Evolutionary conservation across 495 filamentous ascomycete genomes (phyloP), one percentile per base, ranked within the genome.

Genomic region (Penicillium egyptiacum): DNA sequence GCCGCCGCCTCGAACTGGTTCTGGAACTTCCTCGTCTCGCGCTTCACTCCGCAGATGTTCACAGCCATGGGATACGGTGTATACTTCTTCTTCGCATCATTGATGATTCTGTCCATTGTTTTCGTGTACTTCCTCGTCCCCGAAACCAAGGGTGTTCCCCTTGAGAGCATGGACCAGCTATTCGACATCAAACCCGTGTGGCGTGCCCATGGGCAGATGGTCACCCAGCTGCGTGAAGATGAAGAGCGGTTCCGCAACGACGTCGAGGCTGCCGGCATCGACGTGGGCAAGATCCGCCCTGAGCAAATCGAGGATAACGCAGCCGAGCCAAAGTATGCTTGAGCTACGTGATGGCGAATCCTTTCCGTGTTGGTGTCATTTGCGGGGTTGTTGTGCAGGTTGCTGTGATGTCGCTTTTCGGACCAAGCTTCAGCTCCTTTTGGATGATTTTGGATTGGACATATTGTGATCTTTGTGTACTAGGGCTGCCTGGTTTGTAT

Each of bases 31-130:
- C 80, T 89, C 61, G 76, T 91, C 59, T 82, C 80, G 2, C 80
- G 87, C 26, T 89, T 88, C 71, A 89, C 87, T 5, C 85, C 85
- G 20, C 86, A 91, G 64, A 90, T 90, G 85, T 90, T 91, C 70
- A 68, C 80, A 39, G 75, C 72, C 37, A 87, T 90, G 81, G 78
- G 76, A 30, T 88, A 87, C 62, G 88, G 86, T 20, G 87, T 89
- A 4, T 91, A 89, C 73, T 88, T 90, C 70, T 89, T 90, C 78
- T 91, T 91, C 60, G 86, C 86, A 2, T 81, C 80, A 3, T 72
- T 90, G 59, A 89, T 89, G 85, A 75, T 88, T 12, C 60, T 82
- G 12, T 86, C 84, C 23, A 80, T 87, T 44, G 52, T 84, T 59
- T 91, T 89, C 62, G 82, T 88, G 31, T 87, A 77, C 75, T 83